Percentiles rank a stretch among this genome's conserved stretches.
Conservation (phyloP, 108 stramenopile genomes). For the Cyclotella choctawhatcheeana region DNA sequence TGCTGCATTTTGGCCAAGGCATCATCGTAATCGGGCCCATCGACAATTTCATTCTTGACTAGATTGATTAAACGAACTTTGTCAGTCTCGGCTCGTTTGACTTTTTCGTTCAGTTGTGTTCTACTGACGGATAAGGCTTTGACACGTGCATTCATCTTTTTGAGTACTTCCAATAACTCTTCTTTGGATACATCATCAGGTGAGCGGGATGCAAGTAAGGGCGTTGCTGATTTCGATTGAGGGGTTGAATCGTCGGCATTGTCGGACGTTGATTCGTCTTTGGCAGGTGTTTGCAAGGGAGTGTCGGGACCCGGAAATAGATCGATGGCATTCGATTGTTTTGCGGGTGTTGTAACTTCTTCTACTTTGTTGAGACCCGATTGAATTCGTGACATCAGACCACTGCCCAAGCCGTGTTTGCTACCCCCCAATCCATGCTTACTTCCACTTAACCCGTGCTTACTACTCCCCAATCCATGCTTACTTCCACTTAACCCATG, state of each 20-base stretch:
- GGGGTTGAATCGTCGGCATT: background rate
- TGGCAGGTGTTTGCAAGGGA: constrained; percentile 13
- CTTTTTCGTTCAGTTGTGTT: constrained; percentile 62
- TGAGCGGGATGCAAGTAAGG: constrained; percentile 32
- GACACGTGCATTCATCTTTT: constrained; percentile 85
- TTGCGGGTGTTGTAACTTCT: background rate
- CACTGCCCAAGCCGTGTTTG: constrained; percentile 18
- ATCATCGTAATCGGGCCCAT: constrained; percentile 47
- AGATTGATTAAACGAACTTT: constrained; percentile 58
- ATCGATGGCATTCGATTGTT: background rate
- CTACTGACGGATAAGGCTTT: constrained; percentile 65
- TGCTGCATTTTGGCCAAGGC: constrained; percentile 16
- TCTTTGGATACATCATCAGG: constrained; percentile 65
- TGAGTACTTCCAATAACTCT: constrained; percentile 79
- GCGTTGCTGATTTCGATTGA: background rate
- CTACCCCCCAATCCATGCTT: constrained; percentile 26
- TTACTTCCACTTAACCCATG: constrained; percentile 16
- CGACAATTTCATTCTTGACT: constrained; percentile 67
- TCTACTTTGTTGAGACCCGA: constrained; percentile 14
- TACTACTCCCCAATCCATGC: constrained; percentile 29
- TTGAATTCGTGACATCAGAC: constrained; percentile 36
- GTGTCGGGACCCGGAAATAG: constrained; percentile 11
- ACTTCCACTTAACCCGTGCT: constrained; percentile 28
- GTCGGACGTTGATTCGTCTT: constrained; percentile 8
- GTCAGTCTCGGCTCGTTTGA: constrained; percentile 61